A percentile compares a stretch with the other conserved stretches of the same genome.
These are phyloP conservation scores for Pontederia paniculata DNA, from an alignment of 176 grass and related monocot species.

Conservation along the genomic window DNA sequence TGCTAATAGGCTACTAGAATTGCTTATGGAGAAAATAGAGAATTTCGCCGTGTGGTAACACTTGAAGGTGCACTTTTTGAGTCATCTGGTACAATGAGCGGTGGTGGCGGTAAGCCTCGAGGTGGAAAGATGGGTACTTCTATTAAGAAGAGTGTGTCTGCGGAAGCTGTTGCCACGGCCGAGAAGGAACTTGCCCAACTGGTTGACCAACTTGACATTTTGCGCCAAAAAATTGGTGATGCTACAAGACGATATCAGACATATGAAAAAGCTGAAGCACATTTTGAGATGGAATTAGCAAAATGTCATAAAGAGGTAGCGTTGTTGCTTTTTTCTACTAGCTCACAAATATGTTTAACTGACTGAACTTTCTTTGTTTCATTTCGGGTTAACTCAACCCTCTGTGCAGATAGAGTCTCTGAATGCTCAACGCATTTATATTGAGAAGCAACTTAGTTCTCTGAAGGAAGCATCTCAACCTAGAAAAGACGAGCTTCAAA, in stretches of 20 bases:
- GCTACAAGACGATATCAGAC: conserved; percentile 41
- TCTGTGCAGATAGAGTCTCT: conserved; percentile 66
- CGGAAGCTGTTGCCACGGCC: conserved; percentile 46
- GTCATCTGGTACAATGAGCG: conserved; percentile 86
- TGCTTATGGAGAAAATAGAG: conserved; percentile 52
- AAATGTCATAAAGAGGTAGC: conserved; percentile 78
- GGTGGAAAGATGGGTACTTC: conserved; percentile 80
- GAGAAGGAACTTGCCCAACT: conserved; percentile 58
- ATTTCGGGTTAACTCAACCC: background rate
- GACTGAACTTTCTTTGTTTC: conserved; percentile 4
- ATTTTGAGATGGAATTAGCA: conserved; percentile 62
- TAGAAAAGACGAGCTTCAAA: conserved; percentile 53
- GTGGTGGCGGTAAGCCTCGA: conserved; percentile 56
- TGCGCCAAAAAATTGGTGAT: conserved; percentile 50
- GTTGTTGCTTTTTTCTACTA: background rate
- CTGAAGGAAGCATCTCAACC: conserved; percentile 60
- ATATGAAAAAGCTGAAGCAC: conserved; percentile 49
- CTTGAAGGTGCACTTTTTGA: conserved; percentile 82
- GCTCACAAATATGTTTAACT: background rate
- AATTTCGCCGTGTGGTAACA: conserved; percentile 86
- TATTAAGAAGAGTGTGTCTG: conserved; percentile 56
- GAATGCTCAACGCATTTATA: conserved; percentile 60
- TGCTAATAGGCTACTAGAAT: conserved; percentile 73
- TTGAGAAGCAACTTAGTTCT: conserved; percentile 57
- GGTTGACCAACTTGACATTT: conserved; percentile 40